phyloP scores from a whole-genome alignment of 2,329 filamentous ascomycete genomes.

The Fusarium zealandicum region DNA sequence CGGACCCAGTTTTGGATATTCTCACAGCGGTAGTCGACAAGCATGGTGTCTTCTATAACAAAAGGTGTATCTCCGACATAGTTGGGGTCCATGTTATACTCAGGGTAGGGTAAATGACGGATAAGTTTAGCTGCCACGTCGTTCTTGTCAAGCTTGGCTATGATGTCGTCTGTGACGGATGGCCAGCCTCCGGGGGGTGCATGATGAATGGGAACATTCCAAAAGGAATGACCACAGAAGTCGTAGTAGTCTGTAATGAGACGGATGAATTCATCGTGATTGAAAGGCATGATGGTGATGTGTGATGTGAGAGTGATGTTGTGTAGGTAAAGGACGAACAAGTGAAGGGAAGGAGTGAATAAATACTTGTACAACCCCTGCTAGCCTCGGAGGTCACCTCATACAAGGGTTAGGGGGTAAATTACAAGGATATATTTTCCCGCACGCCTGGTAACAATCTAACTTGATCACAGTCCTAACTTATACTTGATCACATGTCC shows the following conservation, averaged over 20 bases:
- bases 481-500: no score
- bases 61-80: no score
- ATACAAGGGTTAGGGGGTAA: no score
- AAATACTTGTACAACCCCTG: no score
- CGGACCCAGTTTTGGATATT: neutral
- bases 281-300: neutral
- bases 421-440: no score
- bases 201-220: slow-evolving; percentile 5
- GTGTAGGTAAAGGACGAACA: no score
- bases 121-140: slow-evolving; percentile 24
- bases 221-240: slow-evolving; percentile 26
- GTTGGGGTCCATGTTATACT: neutral
- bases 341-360: no score
- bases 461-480: no score
- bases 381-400: no score
- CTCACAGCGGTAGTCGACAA: neutral
- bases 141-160: slow-evolving; percentile 12
- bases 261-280: slow-evolving; percentile 21
- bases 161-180: slow-evolving; percentile 13
- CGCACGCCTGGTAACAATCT: no score
- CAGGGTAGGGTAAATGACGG: slow-evolving; percentile 20
- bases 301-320: no score
- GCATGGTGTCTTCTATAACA: neutral
- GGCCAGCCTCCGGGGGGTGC: slow-evolving; percentile 23
- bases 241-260: slow-evolving; percentile 31